Evolutionary conservation across 495 filamentous ascomycete genomes (phyloP), one percentile per base, ranked within the genome.

Genomic region (Jackrogersella multiformis): DNA sequence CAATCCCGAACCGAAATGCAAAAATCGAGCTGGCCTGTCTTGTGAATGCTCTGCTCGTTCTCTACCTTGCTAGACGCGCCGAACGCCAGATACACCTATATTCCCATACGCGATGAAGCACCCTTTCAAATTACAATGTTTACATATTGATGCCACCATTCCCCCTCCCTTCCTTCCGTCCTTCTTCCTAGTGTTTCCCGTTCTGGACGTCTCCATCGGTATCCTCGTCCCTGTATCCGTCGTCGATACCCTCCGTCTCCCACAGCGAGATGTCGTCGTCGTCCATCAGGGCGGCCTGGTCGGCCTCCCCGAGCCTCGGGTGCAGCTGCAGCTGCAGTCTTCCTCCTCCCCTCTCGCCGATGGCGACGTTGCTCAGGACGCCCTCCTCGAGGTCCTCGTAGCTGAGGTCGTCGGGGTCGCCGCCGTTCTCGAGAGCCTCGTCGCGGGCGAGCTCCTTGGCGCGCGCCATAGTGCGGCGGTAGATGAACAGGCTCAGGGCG

Each of bases 361-460:
- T n/a, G n/a, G n/a, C n/a, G n/a, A n/a, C n/a, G n/a, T n/a, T n/a
- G n/a, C 56, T 38, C 38, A 60, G 38, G 56, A 48, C 64, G 46
- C 53, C 66, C 49, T 72, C 73, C 38, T 74, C 75, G 1, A 69
- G 46, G 35, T 65, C 68, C 18, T 55, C 66, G 38, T 73, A 73
- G 39, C 46, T 68, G 78, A 81, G 35, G 16, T 48, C 51, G 21
- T 59, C 36, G 39, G 35, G 35, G 20, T 60, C 58, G 2, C 55
- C 58, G 2, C 58, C 61, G 30, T 66, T 66, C 24, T 39, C 71
- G 0, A 35, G 57, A n/a, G 68, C 85, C 73, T 94, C 94, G 68
- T 92, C 90, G n/a, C 82, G 84, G 69, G 97, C 94, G 9, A 99
- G 84, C 76, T 97, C 87, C 52, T 85, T 84, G 5, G 95, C 92